Percentiles rank a stretch among this genome's conserved stretches.
These are phyloP conservation scores for Ceratocystis huliohia DNA, from an alignment of 2,329 filamentous ascomycete species.

Conservation along the genomic window DNA sequence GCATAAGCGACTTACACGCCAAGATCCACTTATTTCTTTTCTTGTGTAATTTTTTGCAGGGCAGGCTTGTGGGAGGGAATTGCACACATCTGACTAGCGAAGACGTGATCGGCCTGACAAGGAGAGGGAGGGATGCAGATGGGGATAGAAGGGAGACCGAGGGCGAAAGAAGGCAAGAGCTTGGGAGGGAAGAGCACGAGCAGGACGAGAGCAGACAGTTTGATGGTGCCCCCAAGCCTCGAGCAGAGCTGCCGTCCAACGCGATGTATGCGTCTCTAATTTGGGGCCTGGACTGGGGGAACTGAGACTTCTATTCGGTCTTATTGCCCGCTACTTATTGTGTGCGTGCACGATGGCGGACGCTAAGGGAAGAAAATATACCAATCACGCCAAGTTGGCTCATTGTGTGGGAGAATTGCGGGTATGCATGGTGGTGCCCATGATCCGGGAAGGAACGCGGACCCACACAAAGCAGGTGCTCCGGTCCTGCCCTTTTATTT, in stretches of 20 bases:
- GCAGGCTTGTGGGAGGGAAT: neutral
- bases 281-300: neutral
- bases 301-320: neutral
- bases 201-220: neutral
- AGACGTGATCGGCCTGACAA: neutral
- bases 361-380: neutral
- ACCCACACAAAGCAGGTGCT: constrained; percentile 2
- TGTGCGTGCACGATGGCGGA: constrained; percentile 4
- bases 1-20: constrained; percentile 9
- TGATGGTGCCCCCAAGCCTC: no score
- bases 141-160: neutral
- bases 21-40: neutral
- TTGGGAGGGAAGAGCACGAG: neutral
- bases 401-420: constrained; percentile 10
- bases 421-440: constrained; percentile 3
- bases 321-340: neutral
- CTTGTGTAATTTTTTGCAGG: neutral
- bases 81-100: neutral
- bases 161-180: neutral
- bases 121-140: neutral
- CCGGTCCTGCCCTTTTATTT: neutral
- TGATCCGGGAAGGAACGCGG: constrained; percentile 6
- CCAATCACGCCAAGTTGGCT: neutral
- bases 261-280: neutral
- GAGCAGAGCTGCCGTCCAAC: no score